Conservation (phyloP, 2,329 filamentous ascomycete genomes). For the Paecilomyces fulvus region DNA sequence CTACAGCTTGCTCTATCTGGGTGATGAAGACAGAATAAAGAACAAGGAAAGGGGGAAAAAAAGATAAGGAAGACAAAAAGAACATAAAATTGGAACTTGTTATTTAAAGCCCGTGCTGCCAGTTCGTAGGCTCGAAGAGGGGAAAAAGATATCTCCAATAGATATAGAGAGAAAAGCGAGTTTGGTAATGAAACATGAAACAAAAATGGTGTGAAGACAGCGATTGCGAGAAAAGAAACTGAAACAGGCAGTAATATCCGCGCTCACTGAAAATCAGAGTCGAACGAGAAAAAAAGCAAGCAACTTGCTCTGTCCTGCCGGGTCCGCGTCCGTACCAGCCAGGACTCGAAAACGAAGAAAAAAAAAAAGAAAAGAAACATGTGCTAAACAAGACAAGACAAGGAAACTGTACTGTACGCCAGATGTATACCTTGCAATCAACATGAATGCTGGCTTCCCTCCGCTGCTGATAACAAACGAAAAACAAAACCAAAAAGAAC, state of each 20-base stretch:
- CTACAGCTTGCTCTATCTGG: not conserved
- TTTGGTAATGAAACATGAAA: not conserved
- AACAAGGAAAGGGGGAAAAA: not conserved
- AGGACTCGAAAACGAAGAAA: not conserved
- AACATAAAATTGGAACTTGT: not conserved
- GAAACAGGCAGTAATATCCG: not conserved
- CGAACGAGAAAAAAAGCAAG: not conserved
- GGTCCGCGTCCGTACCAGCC: not conserved
- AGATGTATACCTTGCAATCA: not conserved
- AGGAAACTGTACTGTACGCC: not conserved
- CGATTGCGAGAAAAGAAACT: not conserved
- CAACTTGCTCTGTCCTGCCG: not conserved
- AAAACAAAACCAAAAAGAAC: not conserved
- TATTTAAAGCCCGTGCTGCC: not conserved
- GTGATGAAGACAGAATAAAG: not conserved
- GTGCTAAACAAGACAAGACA: not conserved
- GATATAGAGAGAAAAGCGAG: not conserved
- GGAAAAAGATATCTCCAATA: not conserved
- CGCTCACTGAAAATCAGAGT: not conserved
- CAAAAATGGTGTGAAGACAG: not conserved
- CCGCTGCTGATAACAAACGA: not conserved
- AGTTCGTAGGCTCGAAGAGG: not conserved
- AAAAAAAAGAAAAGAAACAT: not conserved
- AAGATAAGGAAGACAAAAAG: too few species aligned
- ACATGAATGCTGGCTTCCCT: not conserved